Evolutionary conservation across 306 rosid genomes (phyloP).

Genomic region (Cucurbita ficifolia): DNA sequence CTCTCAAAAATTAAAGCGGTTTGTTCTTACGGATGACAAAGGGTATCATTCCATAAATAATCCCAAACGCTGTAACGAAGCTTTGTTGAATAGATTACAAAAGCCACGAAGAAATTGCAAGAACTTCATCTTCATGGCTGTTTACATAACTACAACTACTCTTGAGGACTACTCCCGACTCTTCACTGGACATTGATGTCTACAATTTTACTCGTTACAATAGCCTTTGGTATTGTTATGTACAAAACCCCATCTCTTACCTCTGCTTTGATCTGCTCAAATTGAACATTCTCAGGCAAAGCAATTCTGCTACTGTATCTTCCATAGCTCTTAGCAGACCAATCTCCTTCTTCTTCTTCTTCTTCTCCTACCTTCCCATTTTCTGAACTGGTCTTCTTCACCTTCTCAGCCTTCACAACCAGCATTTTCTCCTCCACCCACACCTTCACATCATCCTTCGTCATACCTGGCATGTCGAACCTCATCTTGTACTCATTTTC

Average conservation of each 20-base stretch:
- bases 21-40: neutral
- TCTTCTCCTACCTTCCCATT: neutral
- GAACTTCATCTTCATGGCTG: neutral
- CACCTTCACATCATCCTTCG: slow-evolving; percentile 59
- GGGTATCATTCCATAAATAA: neutral
- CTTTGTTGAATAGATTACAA: neutral
- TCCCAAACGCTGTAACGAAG: neutral
- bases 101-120: neutral
- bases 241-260: slow-evolving; percentile 78
- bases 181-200: slow-evolving; percentile 40
- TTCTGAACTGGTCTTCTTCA: slow-evolving; percentile 6
- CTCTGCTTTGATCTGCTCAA: slow-evolving; percentile 66
- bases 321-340: slow-evolving; percentile 71
- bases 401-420: slow-evolving; percentile 38
- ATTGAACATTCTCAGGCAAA: slow-evolving; percentile 54
- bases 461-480: slow-evolving; percentile 90
- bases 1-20: neutral
- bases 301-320: slow-evolving; percentile 54
- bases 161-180: neutral
- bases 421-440: slow-evolving; percentile 85
- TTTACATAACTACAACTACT: neutral
- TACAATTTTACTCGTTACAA: slow-evolving; percentile 14
- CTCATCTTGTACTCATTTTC: slow-evolving; percentile 67
- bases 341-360: slow-evolving; percentile 19
- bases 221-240: slow-evolving; percentile 46